These are phyloP conservation scores for Trypanosomatidae sp. DNA, from an alignment of 208 protist genomes.

Conservation along the genomic window DNA sequence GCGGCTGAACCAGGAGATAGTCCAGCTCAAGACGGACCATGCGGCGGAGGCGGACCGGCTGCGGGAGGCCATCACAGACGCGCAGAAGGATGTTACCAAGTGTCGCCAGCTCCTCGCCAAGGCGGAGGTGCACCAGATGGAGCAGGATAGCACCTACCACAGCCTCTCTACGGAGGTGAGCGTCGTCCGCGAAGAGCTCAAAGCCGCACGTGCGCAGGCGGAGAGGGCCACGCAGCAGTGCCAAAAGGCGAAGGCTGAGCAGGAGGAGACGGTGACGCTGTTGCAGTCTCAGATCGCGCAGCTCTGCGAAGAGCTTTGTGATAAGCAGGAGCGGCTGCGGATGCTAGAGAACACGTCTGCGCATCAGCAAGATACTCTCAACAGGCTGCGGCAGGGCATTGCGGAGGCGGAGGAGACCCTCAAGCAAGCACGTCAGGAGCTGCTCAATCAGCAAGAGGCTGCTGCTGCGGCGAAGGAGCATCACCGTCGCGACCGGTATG, in stretches of 20 bases:
- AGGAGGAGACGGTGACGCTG: conserved; percentile 36
- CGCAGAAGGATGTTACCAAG: conserved; percentile 49
- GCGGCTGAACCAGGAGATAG: conserved; percentile 46
- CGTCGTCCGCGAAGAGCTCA: conserved; percentile 32
- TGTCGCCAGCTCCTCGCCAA: conserved; percentile 48
- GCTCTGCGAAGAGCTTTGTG: conserved; percentile 48
- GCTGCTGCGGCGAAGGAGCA: conserved; percentile 36
- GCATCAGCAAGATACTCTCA: conserved; percentile 36
- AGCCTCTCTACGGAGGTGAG: conserved; percentile 23
- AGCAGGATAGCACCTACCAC: conserved; percentile 34
- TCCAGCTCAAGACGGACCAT: conserved; percentile 46
- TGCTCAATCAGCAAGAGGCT: conserved; percentile 32
- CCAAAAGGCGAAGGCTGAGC: conserved; percentile 38
- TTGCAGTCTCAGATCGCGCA: conserved; percentile 47
- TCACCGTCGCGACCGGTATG: conserved; percentile 39
- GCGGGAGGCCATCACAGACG: conserved; percentile 34
- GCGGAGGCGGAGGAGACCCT: conserved; percentile 32
- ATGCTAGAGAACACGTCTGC: conserved; percentile 27
- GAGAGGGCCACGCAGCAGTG: conserved; percentile 29
- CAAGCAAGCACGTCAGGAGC: conserved; percentile 32
- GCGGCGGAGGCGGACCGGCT: conserved; percentile 40
- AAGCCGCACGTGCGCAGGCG: conserved; percentile 20
- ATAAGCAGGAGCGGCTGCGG: conserved; percentile 33
- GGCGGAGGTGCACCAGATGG: conserved; percentile 40
- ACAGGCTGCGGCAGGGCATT: conserved; percentile 22